A percentile compares a stretch with the other conserved stretches of the same genome.
These are phyloP conservation scores for Phaeosphaeria sp. DNA, from an alignment of 2,329 filamentous ascomycete genomes.

Conservation along the genomic window DNA sequence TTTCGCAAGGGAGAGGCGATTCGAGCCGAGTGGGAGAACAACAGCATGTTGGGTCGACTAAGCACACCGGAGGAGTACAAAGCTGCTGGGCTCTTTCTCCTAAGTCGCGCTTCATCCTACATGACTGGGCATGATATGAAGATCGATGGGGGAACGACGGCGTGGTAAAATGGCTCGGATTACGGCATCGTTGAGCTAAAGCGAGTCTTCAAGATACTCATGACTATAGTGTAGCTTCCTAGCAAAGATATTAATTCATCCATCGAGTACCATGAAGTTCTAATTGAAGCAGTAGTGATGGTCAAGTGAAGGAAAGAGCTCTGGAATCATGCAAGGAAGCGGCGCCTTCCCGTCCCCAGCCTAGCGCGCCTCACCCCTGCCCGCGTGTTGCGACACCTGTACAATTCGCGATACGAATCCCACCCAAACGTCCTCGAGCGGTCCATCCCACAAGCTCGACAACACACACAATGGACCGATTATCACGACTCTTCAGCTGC, in stretches of 20 bases:
- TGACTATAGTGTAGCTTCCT: too few relatives aligned
- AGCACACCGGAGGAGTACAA: conserved; percentile 46
- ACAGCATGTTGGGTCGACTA: conserved; percentile 75
- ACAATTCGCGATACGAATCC: not conserved
- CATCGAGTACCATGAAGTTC: too few relatives aligned
- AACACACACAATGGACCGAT: conserved; percentile 42
- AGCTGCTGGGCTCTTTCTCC: conserved; percentile 41
- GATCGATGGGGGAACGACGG: conserved; percentile 44
- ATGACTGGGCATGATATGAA: conserved; percentile 46
- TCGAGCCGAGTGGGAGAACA: conserved; percentile 70
- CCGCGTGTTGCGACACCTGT: not conserved
- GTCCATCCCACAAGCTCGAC: not conserved
- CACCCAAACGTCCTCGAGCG: not conserved
- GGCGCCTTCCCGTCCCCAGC: not conserved
- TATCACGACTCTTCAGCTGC: conserved; percentile 41
- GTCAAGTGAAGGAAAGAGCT: too few relatives aligned
- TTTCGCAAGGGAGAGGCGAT: conserved; percentile 75
- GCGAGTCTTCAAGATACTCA: too few relatives aligned
- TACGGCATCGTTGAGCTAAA: too few relatives aligned
- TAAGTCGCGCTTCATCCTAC: conserved; percentile 45
- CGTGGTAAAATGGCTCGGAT: conserved; percentile 44
- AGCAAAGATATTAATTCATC: too few relatives aligned
- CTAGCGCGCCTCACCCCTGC: not conserved
- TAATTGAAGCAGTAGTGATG: not conserved
- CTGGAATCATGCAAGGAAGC: too few relatives aligned